These are phyloP conservation scores for Cyclotella atomus DNA, from an alignment of 108 stramenopile species.

Conservation along the genomic window DNA sequence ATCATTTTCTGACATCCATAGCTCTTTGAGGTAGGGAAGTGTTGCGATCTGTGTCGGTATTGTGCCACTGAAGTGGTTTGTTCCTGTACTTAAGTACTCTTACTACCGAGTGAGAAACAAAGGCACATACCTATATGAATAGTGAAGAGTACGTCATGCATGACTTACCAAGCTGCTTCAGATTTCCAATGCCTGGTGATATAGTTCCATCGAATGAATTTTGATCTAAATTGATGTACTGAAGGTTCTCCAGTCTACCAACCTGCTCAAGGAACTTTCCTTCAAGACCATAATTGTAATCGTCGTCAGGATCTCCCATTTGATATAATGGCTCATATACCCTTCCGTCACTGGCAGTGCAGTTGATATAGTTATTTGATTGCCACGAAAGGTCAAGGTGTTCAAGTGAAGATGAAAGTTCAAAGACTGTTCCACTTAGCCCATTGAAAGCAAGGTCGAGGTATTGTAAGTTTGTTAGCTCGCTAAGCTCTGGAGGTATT, in stretches of 20 bases:
- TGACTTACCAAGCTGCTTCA: slow-evolving; percentile 49
- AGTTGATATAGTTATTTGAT: not conserved
- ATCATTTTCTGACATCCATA: not conserved
- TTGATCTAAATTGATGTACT: too few relatives aligned
- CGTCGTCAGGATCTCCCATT: not conserved
- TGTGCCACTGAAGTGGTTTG: slow-evolving; percentile 1
- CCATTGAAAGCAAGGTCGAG: slow-evolving; percentile 34
- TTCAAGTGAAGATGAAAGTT: not conserved
- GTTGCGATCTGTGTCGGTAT: not conserved
- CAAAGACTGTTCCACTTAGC: slow-evolving; percentile 26
- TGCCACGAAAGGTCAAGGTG: not conserved
- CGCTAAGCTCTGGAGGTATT: slow-evolving; percentile 41
- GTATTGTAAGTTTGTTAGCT: slow-evolving; percentile 26
- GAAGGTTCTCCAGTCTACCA: not conserved
- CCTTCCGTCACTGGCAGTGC: not conserved
- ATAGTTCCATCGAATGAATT: slow-evolving; percentile 29
- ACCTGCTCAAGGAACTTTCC: not conserved
- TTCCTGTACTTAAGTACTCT: not conserved
- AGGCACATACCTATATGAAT: too few relatives aligned
- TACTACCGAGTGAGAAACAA: not conserved
- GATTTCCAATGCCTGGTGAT: slow-evolving; percentile 19
- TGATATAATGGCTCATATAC: not conserved
- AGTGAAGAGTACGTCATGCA: not conserved
- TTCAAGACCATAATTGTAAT: not conserved
- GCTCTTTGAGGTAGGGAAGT: not conserved